phyloP scores from a whole-genome alignment of 2,329 filamentous ascomycete genomes.

The Cladosporium sp. region DNA sequence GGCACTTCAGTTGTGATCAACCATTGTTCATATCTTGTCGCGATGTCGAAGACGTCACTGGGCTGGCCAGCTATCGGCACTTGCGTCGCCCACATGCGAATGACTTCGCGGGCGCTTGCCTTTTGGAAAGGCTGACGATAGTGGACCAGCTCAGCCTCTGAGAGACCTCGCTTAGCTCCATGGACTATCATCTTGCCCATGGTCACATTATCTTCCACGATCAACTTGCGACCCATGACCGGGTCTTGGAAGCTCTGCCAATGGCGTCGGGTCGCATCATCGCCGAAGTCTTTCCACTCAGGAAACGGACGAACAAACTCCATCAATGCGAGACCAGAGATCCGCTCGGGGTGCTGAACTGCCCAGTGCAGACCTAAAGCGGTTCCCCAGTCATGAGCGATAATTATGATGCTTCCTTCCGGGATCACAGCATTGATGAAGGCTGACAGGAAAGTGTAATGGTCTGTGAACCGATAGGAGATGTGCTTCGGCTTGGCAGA shows the following conservation, averaged over 20 bases:
- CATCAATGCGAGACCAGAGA: constrained; percentile 4
- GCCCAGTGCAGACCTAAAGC: constrained; percentile 10
- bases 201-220: neutral
- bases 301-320: constrained; percentile 5
- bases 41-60: neutral
- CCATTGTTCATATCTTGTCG: neutral
- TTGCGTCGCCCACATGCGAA: neutral
- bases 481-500: neutral
- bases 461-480: neutral
- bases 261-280: neutral
- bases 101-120: too few relatives aligned
- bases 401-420: neutral
- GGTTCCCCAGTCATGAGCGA: constrained; percentile 8
- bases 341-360: neutral
- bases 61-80: neutral
- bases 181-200: neutral
- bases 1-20: neutral
- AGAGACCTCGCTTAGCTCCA: neutral
- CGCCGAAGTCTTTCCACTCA: constrained; percentile 1
- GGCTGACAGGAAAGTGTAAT: neutral
- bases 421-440: neutral
- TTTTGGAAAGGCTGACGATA: neutral
- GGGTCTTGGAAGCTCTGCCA: neutral
- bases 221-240: neutral
- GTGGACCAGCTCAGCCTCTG: neutral